Conservation (phyloP, 129 eudicot genomes). For the Lactuca saligna region DNA sequence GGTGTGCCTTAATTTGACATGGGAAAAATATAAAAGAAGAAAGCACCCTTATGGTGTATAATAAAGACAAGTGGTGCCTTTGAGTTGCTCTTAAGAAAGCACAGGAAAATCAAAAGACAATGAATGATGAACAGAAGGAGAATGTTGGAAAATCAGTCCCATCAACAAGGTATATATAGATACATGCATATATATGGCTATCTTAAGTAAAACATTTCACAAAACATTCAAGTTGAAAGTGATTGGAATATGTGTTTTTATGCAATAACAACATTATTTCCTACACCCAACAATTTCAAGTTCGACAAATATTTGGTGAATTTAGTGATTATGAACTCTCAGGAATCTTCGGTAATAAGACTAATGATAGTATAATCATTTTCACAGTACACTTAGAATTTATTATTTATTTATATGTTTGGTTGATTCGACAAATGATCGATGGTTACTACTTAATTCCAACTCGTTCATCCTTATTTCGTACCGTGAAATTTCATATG, state of each 20-base stretch:
- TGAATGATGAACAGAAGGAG: slow-evolving; percentile 41
- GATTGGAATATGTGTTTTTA: slow-evolving; percentile 35
- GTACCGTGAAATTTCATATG: background rate
- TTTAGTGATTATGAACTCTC: slow-evolving; percentile 36
- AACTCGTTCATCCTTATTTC: background rate
- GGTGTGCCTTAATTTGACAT: slow-evolving; percentile 24
- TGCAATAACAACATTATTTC: slow-evolving; percentile 36
- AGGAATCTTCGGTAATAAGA: slow-evolving; percentile 9
- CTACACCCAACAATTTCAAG: slow-evolving; percentile 26
- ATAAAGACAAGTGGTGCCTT: slow-evolving; percentile 29
- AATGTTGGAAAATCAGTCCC: slow-evolving; percentile 43
- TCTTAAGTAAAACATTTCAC: slow-evolving; percentile 31
- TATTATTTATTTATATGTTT: background rate
- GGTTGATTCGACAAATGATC: background rate
- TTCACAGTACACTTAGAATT: background rate
- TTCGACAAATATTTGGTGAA: slow-evolving; percentile 38
- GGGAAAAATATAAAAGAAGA: slow-evolving; percentile 14
- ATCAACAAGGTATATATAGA: slow-evolving; percentile 33
- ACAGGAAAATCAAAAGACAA: slow-evolving; percentile 27
- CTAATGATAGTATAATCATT: background rate
- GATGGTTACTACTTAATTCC: no score
- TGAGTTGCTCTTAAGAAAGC: slow-evolving; percentile 37
- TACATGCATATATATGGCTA: slow-evolving; percentile 22
- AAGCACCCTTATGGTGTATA: slow-evolving; percentile 22
- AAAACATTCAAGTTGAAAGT: slow-evolving; percentile 24